phyloP scores from a whole-genome alignment of 2,329 filamentous ascomycete genomes.

The Metarhizium humberi region DNA sequence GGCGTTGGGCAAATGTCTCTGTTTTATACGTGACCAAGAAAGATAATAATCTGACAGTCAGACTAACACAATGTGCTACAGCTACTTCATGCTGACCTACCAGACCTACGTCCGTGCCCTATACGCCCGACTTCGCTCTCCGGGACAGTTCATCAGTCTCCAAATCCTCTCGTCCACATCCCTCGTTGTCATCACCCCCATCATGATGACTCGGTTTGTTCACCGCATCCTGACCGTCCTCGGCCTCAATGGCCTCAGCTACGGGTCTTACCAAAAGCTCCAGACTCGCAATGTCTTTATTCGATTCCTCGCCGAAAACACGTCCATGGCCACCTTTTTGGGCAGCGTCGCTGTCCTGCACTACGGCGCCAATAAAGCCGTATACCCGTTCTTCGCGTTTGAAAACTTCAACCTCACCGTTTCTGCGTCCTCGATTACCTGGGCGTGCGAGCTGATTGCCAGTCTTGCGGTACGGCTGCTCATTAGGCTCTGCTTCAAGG shows the following conservation, averaged over 20 bases:
- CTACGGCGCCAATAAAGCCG: conserved; percentile 56
- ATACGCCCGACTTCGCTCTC: conserved; percentile 58
- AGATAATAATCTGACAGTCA: neutral
- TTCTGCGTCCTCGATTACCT: conserved; percentile 53
- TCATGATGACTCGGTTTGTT: conserved; percentile 52
- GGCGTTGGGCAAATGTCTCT: neutral
- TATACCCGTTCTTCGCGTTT: conserved; percentile 63
- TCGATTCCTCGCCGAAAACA: conserved; percentile 57
- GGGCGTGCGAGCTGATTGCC: conserved; percentile 56
- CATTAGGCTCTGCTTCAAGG: conserved; percentile 47
- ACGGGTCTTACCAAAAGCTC: conserved; percentile 56
- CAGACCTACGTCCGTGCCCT: conserved; percentile 62
- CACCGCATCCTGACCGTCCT: conserved; percentile 46
- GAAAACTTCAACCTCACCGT: conserved; percentile 55
- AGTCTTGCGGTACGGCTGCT: conserved; percentile 50
- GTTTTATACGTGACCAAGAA: neutral
- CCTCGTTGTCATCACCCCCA: conserved; percentile 53
- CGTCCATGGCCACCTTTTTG: conserved; percentile 59
- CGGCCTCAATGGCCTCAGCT: conserved; percentile 48
- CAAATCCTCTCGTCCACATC: conserved; percentile 54
- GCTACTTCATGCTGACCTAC: conserved; percentile 60
- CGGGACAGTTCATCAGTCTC: conserved; percentile 54
- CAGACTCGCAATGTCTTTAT: conserved; percentile 59
- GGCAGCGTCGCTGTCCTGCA: conserved; percentile 57
- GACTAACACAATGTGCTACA: conserved; percentile 14